Base-by-base conservation (phyloP, 2,329 filamentous ascomycete species). In the Torrubiella hemipterigena region DNA sequence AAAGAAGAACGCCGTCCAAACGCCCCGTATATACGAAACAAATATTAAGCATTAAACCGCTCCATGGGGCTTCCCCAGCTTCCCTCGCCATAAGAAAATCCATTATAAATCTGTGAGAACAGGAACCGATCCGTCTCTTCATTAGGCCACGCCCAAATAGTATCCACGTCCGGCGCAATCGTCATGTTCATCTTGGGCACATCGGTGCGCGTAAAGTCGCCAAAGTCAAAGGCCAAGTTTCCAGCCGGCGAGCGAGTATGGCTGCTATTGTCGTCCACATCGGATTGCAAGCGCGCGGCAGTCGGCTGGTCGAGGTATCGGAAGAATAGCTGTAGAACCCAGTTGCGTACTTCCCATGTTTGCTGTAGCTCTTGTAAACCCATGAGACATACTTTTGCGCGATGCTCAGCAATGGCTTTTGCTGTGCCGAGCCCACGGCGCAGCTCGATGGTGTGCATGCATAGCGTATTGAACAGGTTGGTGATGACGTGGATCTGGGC, bases 341-440 rank as follows among this genome's bases (percentile, higher is more conserved):
- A 61, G 32, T 65, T 66, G 11, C 60, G 60, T 7, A 66, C 43
- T 29, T 65, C 60, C 63, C 63, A 67, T 1, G 58, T 61, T 31
- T 58, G 60, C 34, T 65, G 63, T 7, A 67, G 41, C 36, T 67
- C 63, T 30, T 63, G 55, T 0, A 67, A 39, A 0, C 63, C 61
- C 13, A 67, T 39, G 0, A 67, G 43, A 34, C 63, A 67, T 0
- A 67, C 36, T n/a, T 65, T 58, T 1, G 62, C 61, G 17, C 63
- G 51, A 32, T 65, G 58, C 35, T 67, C 63, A 11, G 63, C 59
- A 1, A 66, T 46, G n/a, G 57, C 57, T 6, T 55, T 46, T 3
- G 55, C 51, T 4, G 56, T 57, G 5, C 55, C 55, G 5, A 37
- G 41, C 3, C 51, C 50, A 13, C 45, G 34, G 32, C 56, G 50